phyloP scores from a whole-genome alignment of 1,284 basidiomycete genomes.

The Rhodotorula sp. region DNA sequence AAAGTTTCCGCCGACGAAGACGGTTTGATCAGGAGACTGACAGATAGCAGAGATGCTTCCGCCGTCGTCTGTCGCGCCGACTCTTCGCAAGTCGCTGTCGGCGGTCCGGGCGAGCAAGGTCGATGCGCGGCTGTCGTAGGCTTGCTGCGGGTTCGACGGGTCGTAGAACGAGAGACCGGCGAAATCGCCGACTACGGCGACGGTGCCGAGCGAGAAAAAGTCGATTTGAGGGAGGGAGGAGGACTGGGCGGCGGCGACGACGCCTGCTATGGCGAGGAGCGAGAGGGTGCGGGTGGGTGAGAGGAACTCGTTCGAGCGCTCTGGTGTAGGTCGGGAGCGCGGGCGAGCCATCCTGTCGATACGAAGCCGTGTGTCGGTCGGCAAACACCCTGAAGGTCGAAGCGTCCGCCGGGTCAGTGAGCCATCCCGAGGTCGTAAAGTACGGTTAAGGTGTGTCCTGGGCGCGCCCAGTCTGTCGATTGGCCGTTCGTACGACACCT shows the following conservation, averaged over 20 bases:
- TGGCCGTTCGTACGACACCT: too few species aligned
- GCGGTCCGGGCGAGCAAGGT: conserved; percentile 44
- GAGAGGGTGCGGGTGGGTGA: neutral
- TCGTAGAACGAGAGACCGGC: conserved; percentile 75
- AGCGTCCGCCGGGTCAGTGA: neutral
- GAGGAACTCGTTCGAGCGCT: neutral
- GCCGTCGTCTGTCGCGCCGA: conserved; percentile 46
- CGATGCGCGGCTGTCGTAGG: conserved; percentile 42
- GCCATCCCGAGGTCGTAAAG: too few species aligned
- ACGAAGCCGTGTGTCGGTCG: too few species aligned
- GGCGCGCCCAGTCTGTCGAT: too few species aligned
- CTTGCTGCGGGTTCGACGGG: conserved; percentile 43
- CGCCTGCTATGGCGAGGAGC: neutral
- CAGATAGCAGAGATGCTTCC: conserved; percentile 49
- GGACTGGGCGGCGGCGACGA: neutral
- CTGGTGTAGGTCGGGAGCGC: neutral
- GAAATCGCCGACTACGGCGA: conserved; percentile 81
- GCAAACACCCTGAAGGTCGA: conserved; percentile 1
- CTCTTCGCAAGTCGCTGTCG: conserved; percentile 44
- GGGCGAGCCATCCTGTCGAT: conserved; percentile 3
- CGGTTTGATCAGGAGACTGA: conserved; percentile 33
- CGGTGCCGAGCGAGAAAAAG: conserved; percentile 75
- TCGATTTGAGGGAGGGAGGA: conserved; percentile 69
- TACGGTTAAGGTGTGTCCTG: too few species aligned
- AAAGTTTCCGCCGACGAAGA: conserved; percentile 50